Percentiles rank a stretch among this genome's conserved stretches.
Conservation (phyloP, 2,329 filamentous ascomycete genomes). For the Coniochaeta sp. region DNA sequence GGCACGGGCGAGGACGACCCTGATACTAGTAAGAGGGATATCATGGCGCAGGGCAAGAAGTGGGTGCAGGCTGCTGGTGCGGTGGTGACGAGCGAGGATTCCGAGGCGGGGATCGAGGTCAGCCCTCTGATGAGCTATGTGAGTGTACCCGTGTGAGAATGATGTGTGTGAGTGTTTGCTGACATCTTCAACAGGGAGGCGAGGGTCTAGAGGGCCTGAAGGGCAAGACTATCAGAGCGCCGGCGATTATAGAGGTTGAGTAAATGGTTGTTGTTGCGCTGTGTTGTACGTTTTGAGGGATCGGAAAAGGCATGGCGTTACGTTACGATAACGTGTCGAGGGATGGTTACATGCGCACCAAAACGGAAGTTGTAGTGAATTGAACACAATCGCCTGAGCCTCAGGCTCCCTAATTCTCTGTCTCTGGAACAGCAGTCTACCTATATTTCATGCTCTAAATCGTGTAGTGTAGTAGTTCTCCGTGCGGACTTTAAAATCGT, state of each 20-base stretch:
- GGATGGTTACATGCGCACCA: neutral
- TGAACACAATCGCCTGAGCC: neutral
- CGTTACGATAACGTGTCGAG: neutral
- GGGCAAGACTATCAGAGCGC: constrained; percentile 44
- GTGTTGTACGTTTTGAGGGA: neutral
- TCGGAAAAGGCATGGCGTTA: constrained; percentile 1
- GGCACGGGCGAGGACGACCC: constrained; percentile 89
- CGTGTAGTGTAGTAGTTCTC: neutral
- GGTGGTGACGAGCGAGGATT: constrained; percentile 57
- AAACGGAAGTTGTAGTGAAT: neutral
- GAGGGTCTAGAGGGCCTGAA: constrained; percentile 53
- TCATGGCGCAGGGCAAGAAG: constrained; percentile 80
- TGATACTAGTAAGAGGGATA: constrained; percentile 84
- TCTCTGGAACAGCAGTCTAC: neutral
- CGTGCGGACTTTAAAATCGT: neutral
- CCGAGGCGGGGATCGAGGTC: constrained; percentile 70
- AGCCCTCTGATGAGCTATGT: constrained; percentile 94
- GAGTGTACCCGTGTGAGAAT: constrained; percentile 36
- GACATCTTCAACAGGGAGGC: constrained; percentile 37
- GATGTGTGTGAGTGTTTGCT: constrained; percentile 5
- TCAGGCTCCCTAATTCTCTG: neutral
- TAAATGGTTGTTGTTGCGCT: neutral
- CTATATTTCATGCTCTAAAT: neutral
- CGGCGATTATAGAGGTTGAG: constrained; percentile 42
- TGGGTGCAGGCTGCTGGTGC: constrained; percentile 79